Evolutionary conservation across 2,329 filamentous ascomycete species (phyloP).

Genomic region (Diaporthe citrichinensis): DNA sequence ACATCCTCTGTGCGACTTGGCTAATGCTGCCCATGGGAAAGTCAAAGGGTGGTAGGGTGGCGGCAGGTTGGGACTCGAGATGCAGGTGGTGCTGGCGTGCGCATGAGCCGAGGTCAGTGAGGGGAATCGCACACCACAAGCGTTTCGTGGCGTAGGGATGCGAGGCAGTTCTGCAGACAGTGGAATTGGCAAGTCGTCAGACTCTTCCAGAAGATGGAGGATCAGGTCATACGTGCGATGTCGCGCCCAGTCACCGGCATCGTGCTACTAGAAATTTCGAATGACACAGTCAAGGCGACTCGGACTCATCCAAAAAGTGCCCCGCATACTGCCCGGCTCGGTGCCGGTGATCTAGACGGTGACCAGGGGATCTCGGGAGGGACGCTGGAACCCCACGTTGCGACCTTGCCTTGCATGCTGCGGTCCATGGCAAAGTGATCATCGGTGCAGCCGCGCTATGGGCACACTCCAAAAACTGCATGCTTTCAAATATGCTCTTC

Average conservation of each 20-base stretch:
- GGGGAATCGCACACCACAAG: conserved; percentile 2
- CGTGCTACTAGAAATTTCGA: conserved; percentile 31
- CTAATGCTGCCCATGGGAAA: conserved; percentile 18
- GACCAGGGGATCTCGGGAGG: background rate
- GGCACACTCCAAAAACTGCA: background rate
- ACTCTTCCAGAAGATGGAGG: background rate
- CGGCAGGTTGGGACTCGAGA: background rate
- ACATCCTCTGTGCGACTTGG: conserved; percentile 49
- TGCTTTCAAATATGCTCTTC: background rate
- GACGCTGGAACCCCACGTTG: conserved; percentile 37
- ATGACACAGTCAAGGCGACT: conserved; percentile 34
- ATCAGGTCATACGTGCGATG: conserved; percentile 14
- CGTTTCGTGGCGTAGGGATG: background rate
- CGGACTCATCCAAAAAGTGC: conserved; percentile 28
- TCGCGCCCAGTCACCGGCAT: conserved; percentile 27
- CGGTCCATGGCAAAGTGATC: conserved; percentile 25
- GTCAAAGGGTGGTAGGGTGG: conserved; percentile 3
- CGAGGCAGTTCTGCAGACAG: conserved; percentile 8
- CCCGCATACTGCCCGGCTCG: conserved; percentile 33
- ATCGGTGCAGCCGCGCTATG: background rate
- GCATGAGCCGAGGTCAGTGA: conserved; percentile 13
- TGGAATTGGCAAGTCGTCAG: background rate
- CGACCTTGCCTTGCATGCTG: conserved; percentile 26
- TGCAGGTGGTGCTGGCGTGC: conserved; percentile 6
- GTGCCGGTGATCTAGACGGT: conserved; percentile 11